Conservation (phyloP, 768 basidiomycete genomes). For the Lentinus brumalis region DNA sequence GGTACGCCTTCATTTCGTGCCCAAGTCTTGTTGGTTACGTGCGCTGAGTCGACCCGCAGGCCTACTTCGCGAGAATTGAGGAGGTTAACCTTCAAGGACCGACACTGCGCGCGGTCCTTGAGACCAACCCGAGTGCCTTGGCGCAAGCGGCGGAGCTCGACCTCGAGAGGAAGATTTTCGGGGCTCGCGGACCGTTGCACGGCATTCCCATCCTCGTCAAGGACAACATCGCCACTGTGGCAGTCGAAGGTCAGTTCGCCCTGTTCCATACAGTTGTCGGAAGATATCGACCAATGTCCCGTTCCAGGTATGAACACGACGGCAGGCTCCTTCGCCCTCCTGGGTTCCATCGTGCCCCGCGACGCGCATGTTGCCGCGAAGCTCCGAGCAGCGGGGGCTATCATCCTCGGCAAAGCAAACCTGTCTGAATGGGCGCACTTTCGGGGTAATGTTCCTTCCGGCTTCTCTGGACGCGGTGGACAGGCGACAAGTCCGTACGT, state of each 20-base stretch:
- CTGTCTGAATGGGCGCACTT: slow-evolving; percentile 48
- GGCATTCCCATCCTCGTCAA: slow-evolving; percentile 43
- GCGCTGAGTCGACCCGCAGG: slow-evolving; percentile 36
- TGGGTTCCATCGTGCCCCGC: slow-evolving; percentile 35
- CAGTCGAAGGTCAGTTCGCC: slow-evolving; percentile 31
- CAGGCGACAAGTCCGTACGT: slow-evolving; percentile 45
- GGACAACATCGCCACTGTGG: slow-evolving; percentile 39
- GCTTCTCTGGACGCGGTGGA: slow-evolving; percentile 50
- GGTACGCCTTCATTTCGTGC: slow-evolving; percentile 30
- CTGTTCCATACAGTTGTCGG: not conserved
- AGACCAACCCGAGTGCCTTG: slow-evolving; percentile 56
- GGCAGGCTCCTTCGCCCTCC: slow-evolving; percentile 36
- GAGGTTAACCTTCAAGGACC: slow-evolving; percentile 67
- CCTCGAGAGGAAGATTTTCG: slow-evolving; percentile 19
- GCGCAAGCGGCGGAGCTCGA: slow-evolving; percentile 45
- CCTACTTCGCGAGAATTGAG: slow-evolving; percentile 66
- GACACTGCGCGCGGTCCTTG: slow-evolving; percentile 57
- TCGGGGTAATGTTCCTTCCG: slow-evolving; percentile 39
- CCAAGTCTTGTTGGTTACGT: not conserved
- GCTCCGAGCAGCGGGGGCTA: slow-evolving; percentile 36
- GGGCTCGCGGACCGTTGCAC: slow-evolving; percentile 32
- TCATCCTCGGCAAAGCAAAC: slow-evolving; percentile 45
- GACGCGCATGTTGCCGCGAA: slow-evolving; percentile 34
- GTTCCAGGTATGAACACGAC: slow-evolving; percentile 35
- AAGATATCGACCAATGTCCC: slow-evolving; percentile 17